Percentiles rank a stretch among this genome's conserved stretches.
Conservation (phyloP, 768 basidiomycete species). For the Lactifluus subvellereus region DNA sequence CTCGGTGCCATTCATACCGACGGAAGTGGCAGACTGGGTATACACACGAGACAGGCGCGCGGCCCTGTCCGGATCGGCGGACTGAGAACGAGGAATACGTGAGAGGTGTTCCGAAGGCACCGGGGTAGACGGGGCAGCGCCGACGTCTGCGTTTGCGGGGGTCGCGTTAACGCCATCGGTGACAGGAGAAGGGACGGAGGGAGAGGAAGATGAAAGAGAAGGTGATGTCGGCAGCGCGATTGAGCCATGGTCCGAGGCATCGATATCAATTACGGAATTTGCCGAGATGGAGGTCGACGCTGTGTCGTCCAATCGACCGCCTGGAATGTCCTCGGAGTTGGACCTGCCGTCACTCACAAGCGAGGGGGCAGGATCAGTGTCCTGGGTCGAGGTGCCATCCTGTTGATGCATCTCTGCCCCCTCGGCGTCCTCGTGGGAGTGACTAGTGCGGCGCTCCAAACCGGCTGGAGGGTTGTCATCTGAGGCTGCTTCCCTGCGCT, state of each 20-base stretch:
- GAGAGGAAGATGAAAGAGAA: not conserved
- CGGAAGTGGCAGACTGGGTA: constrained; percentile 39
- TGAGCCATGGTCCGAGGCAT: constrained; percentile 15
- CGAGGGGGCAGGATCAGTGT: constrained; percentile 11
- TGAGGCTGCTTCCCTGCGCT: not conserved
- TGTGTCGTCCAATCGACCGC: not conserved
- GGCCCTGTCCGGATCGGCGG: constrained; percentile 68
- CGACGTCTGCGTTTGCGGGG: constrained; percentile 4
- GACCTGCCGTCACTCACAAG: constrained; percentile 18
- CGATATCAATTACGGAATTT: constrained; percentile 19
- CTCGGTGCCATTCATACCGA: constrained; percentile 24
- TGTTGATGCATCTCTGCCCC: constrained; percentile 25
- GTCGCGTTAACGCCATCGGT: not conserved
- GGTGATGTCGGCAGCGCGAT: constrained; percentile 1
- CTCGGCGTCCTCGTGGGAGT: constrained; percentile 27
- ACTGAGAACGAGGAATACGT: constrained; percentile 71
- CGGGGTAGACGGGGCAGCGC: constrained; percentile 24
- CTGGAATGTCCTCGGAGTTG: constrained; percentile 7
- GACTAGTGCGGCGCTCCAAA: constrained; percentile 6
- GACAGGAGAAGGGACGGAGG: not conserved
- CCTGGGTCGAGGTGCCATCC: constrained; percentile 16
- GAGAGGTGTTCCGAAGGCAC: constrained; percentile 30
- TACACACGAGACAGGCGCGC: constrained; percentile 54
- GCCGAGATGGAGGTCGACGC: constrained; percentile 26
- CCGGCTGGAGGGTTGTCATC: constrained; percentile 2